phyloP scores from a whole-genome alignment of 148 eudicot species.

The Diospyros kaki region DNA sequence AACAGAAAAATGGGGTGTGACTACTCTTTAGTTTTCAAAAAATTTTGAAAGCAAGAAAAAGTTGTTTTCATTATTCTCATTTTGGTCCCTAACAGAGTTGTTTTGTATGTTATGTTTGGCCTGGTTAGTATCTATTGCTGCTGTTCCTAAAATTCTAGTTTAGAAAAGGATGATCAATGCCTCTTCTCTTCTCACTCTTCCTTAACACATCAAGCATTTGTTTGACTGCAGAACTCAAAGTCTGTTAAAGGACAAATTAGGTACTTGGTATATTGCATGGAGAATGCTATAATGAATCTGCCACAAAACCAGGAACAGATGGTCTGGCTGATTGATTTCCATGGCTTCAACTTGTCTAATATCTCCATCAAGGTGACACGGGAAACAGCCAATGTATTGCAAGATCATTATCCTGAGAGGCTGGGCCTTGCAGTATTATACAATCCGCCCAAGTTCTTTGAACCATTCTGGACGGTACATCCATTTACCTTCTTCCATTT shows the following conservation, averaged over 20 bases:
- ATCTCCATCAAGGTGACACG: slow-evolving; percentile 56
- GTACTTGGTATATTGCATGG: slow-evolving; percentile 78
- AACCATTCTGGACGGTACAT: slow-evolving; percentile 73
- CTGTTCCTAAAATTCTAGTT: neutral
- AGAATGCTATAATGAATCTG: slow-evolving; percentile 77
- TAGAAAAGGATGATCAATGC: neutral
- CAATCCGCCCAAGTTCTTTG: slow-evolving; percentile 79
- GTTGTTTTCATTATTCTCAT: no score
- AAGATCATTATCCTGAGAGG: slow-evolving; percentile 85
- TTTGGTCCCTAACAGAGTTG: neutral
- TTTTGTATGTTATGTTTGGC: neutral
- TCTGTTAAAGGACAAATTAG: slow-evolving; percentile 59
- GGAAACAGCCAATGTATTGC: slow-evolving; percentile 73
- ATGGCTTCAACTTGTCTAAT: slow-evolving; percentile 55
- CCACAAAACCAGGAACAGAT: slow-evolving; percentile 75
- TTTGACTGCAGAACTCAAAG: slow-evolving; percentile 61
- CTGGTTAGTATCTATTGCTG: neutral
- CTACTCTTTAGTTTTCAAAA: no score
- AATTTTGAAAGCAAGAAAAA: no score
- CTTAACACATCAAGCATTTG: neutral
- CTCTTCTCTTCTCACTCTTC: neutral
- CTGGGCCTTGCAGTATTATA: slow-evolving; percentile 76
- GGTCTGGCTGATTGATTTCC: slow-evolving; percentile 86
- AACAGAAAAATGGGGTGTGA: no score
- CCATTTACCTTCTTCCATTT: neutral